Evolutionary conservation across 257 asterid species (phyloP).

Genomic region (Misopates orontium): DNA sequence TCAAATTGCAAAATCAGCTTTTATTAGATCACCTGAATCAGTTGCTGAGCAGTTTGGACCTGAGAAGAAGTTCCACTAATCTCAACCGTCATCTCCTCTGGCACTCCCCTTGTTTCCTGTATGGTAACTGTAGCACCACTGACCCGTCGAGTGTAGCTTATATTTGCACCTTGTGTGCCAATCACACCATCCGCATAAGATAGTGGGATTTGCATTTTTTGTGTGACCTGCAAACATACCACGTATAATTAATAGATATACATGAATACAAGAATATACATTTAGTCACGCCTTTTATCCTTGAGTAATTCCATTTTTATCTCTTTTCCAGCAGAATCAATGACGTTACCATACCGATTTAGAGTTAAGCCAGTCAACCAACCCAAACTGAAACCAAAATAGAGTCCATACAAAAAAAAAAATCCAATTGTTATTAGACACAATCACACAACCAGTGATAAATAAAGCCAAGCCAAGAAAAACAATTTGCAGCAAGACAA

Average conservation of each 20-base stretch:
- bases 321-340: constrained; percentile 1
- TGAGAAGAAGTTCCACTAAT: constrained; percentile 91
- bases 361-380: not conserved
- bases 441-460: not conserved
- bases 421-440: not conserved
- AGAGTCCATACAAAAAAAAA: not conserved
- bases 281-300: not conserved
- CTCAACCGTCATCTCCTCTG: constrained; percentile 97
- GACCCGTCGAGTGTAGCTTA: constrained; percentile 85
- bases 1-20: too few species aligned
- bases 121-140: constrained; percentile 96
- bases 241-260: constrained; percentile 2
- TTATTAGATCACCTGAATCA: constrained; percentile 2
- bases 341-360: not conserved
- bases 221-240: constrained; percentile 56
- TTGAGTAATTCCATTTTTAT: constrained; percentile 5
- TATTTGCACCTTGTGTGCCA: constrained; percentile 86
- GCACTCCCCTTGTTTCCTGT: constrained; percentile 92
- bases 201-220: constrained; percentile 86
- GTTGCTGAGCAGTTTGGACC: constrained; percentile 39
- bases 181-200: constrained; percentile 95
- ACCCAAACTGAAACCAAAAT: constrained; percentile 9
- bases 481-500: constrained; percentile 9
- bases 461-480: not conserved
- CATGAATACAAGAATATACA: not conserved